Base-by-base conservation (phyloP, 2,329 filamentous ascomycete genomes). In the Fusarium nygamai region DNA sequence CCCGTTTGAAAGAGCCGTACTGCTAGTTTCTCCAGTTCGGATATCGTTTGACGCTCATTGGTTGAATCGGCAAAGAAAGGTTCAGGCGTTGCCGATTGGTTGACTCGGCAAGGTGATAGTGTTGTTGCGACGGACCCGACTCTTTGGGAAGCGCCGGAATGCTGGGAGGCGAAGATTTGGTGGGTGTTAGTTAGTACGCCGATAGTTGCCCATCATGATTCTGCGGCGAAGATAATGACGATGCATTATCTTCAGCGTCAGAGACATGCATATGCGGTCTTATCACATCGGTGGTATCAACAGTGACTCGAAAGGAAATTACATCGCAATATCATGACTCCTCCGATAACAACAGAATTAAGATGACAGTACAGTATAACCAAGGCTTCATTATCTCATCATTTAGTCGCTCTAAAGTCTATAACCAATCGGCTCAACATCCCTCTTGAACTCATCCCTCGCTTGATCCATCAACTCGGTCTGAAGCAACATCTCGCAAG, bases 31-130 rank as follows among this genome's bases (percentile, higher is more conserved):
- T 46, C 8, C 29, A 50, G 46, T 34, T 64, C 74, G 69, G 69
- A 59, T 60, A 67, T 43, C 6, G 1, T n/a, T 3, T 3, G 2
- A 2, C 0, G 3, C 0, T 75, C 19, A 76, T 75, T 76, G 69
- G 74, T n/a, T 20, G 36, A 12, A 8, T 75, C 74, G 74, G 74
- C 74, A 73, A 69, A 14, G 4, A 10, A 43, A 8, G 43, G 14
- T 51, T 56, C 2, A 20, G 16, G 44, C 14, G 31, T 53, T 24
- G 60, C 72, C 66, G 66, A 75, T 76, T 76, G 69, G 74, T 2
- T 19, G 3, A 13, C 14, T 64, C 74, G 74, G 74, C 66, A 64
- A 76, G 24, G 19, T 43, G 27, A 33, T 34, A 38, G 33, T 22
- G 39, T 19, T 22, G n/a, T 38, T 36, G 17, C n/a, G n/a, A 20